Conservation (phyloP, 192 early-diverging fungal species). For the Coemansia sp. region DNA sequence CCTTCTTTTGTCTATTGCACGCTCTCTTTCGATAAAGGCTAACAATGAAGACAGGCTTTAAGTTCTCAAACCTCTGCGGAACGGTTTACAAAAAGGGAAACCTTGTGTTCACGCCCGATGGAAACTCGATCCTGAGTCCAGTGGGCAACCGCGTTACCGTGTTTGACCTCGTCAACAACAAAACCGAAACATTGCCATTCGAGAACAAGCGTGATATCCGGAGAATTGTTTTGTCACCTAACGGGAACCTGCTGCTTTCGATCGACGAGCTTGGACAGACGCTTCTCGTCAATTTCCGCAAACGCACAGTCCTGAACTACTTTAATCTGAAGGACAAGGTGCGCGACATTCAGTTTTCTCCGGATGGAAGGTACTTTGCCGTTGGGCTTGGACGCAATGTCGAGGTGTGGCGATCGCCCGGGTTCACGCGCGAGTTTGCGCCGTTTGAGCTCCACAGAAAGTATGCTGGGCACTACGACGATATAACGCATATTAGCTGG, state of each 20-base stretch:
- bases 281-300: constrained; percentile 81
- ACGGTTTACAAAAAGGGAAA: constrained; percentile 98
- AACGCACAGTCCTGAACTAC: constrained; percentile 81
- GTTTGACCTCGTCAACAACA: constrained; percentile 95
- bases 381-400: constrained; percentile 82
- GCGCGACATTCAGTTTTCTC: constrained; percentile 85
- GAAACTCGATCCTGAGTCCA: constrained; percentile 88
- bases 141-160: constrained; percentile 96
- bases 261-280: constrained; percentile 93
- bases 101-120: constrained; percentile 91
- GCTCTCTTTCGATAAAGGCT: neutral
- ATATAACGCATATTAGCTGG: constrained; percentile 83
- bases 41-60: constrained; percentile 58
- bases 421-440: constrained; percentile 86
- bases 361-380: constrained; percentile 85
- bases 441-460: constrained; percentile 84
- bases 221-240: constrained; percentile 86
- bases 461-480: constrained; percentile 82
- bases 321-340: constrained; percentile 86
- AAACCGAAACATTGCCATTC: constrained; percentile 87
- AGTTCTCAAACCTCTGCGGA: constrained; percentile 97
- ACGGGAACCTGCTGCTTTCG: constrained; percentile 82
- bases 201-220: constrained; percentile 92
- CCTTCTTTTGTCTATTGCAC: neutral
- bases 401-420: constrained; percentile 92